phyloP scores from a whole-genome alignment of 2,329 filamentous ascomycete genomes.

The Curvularia spicifera region DNA sequence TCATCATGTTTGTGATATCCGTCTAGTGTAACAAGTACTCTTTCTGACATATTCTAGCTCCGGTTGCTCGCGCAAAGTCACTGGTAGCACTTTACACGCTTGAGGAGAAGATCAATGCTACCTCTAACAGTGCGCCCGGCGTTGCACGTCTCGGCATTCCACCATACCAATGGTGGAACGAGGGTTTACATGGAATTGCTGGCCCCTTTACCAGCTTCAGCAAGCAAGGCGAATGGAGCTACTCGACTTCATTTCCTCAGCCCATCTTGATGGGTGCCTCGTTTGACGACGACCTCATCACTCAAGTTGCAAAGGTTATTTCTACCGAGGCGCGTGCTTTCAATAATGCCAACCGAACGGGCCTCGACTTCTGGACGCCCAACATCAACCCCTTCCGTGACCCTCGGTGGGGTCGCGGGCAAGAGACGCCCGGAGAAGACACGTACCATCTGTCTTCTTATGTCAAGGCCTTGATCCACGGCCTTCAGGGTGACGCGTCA shows the following conservation, averaged over 20 bases:
- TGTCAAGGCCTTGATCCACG: conserved; percentile 60
- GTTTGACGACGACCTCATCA: conserved; percentile 68
- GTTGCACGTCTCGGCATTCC: conserved; percentile 62
- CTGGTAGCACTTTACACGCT: conserved; percentile 37
- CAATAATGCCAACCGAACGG: conserved; percentile 64
- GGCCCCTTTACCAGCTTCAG: conserved; percentile 63
- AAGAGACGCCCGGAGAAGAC: conserved; percentile 66
- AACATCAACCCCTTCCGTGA: conserved; percentile 72
- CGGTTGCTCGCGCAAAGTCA: conserved; percentile 32
- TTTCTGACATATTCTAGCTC: conserved; percentile 22
- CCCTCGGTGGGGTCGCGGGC: conserved; percentile 62
- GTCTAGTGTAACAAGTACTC: not conserved
- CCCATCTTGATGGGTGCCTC: conserved; percentile 68
- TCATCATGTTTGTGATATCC: conserved; percentile 39
- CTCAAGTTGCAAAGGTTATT: conserved; percentile 63
- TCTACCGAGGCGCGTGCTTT: conserved; percentile 70
- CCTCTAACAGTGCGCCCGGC: conserved; percentile 53
- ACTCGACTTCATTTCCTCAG: conserved; percentile 70
- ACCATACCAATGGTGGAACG: conserved; percentile 59
- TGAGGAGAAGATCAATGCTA: conserved; percentile 60
- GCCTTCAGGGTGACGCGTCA: conserved; percentile 58
- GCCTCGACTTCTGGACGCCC: conserved; percentile 66
- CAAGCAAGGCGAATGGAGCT: conserved; percentile 62
- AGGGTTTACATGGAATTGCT: conserved; percentile 52
- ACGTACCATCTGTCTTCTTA: conserved; percentile 60